Evolutionary conservation across 306 rosid species (phyloP), one percentile per base, ranked within the genome.

Genomic region (Sicyos edulis): DNA sequence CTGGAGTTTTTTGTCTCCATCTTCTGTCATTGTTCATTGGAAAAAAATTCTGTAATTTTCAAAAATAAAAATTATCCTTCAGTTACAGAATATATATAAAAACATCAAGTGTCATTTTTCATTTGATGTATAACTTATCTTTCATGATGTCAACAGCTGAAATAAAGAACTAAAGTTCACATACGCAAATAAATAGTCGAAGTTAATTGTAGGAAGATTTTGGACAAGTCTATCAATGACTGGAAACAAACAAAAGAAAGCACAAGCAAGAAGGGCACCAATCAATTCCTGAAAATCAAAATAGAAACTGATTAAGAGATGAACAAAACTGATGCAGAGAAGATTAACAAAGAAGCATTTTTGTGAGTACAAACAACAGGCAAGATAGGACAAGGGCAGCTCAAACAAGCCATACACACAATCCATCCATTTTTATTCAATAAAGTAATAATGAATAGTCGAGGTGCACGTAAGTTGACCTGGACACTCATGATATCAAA

Each of bases 201-300:
- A 90, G 87, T 90, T 90, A 80, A 88, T 87, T 32, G 76, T 37
- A 49, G 86, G 97, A 84, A 93, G 96, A 78, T 78, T 72, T 72
- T 66, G 77, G 74, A 20, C 59, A 61, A 4, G 74, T 88, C 97
- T 86, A 77, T 80, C 72, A 74, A 53, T 64, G 78, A 74, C 75
- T 19, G 98, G 97, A 78, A 87, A 90, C 82, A 93, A 81, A 73
- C 92, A 86, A 80, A 93, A 93, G 34, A 93, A 79, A 49, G 96
- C 89, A 84, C 97, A 90, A 74, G 75, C 88, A 66, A 93, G 97
- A 77, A 93, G 92, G 75, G 95, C 97, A 70, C 90, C 86, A 59
- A 85, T 85, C 81, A 93, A 71, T 82, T 93, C 96, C 97, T 93
- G 91, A 75, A 81, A 87, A 75, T 54, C 61, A 76, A 72, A 21